Percentiles rank a stretch among this genome's conserved stretches.
These are phyloP conservation scores for Dendrocalamus sinicus DNA, from an alignment of 176 grass and related monocot species.

Conservation along the genomic window DNA sequence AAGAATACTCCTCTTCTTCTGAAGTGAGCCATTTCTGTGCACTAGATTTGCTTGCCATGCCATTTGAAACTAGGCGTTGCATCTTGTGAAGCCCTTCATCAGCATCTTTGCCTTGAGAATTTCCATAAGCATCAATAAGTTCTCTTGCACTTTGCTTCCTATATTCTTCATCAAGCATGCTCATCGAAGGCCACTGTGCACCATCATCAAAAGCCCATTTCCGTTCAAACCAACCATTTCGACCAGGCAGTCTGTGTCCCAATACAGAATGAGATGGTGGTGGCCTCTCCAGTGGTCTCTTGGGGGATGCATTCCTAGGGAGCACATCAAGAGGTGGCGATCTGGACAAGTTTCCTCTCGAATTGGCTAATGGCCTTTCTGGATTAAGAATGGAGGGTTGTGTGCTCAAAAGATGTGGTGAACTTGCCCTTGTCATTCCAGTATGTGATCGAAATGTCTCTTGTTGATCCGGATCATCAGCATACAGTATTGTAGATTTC, in stretches of 20 bases:
- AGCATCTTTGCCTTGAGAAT: constrained; percentile 67
- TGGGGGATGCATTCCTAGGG: constrained; percentile 50
- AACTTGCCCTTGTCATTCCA: constrained; percentile 43
- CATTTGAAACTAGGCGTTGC: constrained; percentile 72
- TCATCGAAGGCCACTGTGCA: constrained; percentile 33
- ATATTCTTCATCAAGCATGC: constrained; percentile 69
- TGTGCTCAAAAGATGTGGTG: constrained; percentile 30
- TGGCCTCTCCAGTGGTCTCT: constrained; percentile 51
- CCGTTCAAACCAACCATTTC: constrained; percentile 52
- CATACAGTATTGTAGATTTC: constrained; percentile 51
- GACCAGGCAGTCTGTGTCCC: constrained; percentile 53
- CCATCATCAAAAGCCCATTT: constrained; percentile 50
- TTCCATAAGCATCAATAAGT: constrained; percentile 97
- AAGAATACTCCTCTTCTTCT: constrained; percentile 93
- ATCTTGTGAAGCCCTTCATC: constrained; percentile 73
- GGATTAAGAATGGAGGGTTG: constrained; percentile 36
- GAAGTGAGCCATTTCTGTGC: constrained; percentile 78
- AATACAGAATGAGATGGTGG: constrained; percentile 57
- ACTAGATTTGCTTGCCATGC: constrained; percentile 48
- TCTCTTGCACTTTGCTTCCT: constrained; percentile 78
- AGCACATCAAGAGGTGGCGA: constrained; percentile 71
- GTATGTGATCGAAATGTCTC: constrained; percentile 45
- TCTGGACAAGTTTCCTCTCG: constrained; percentile 67
- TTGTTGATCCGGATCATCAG: constrained; percentile 64
- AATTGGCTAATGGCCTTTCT: constrained; percentile 48